phyloP scores from a whole-genome alignment of 345 rosid genomes.

The Salix purpurea region DNA sequence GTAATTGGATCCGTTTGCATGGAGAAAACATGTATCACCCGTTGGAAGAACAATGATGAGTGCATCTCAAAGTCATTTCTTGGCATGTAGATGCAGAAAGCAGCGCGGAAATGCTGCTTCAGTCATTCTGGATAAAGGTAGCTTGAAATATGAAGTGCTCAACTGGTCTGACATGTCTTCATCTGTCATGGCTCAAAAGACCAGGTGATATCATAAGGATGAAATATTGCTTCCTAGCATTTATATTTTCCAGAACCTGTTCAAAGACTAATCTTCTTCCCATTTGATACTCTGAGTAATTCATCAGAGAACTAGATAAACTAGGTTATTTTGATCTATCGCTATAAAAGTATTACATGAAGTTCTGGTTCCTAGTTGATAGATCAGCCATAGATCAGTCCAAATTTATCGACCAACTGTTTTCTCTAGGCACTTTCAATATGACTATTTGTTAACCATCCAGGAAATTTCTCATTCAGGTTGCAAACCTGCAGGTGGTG shows the following conservation, averaged over 20 bases:
- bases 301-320: background rate
- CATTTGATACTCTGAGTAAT: background rate
- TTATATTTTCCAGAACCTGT: background rate
- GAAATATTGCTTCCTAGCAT: background rate
- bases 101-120: background rate
- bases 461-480: slow-evolving; percentile 36
- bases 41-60: background rate
- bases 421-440: background rate
- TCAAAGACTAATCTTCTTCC: background rate
- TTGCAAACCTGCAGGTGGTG: slow-evolving; percentile 45
- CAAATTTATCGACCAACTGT: background rate
- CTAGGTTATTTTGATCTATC: background rate
- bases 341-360: background rate
- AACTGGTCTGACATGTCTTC: background rate
- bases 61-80: background rate
- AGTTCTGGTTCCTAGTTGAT: background rate
- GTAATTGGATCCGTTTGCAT: background rate
- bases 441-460: slow-evolving; percentile 4
- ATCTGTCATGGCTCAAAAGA: background rate
- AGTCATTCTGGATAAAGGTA: background rate
- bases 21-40: background rate
- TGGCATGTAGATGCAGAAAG: background rate
- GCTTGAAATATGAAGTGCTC: background rate
- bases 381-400: background rate
- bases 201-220: background rate